These are phyloP conservation scores for Vaccinium myrtillus DNA, from an alignment of 148 eudicot genomes.

Conservation along the genomic window DNA sequence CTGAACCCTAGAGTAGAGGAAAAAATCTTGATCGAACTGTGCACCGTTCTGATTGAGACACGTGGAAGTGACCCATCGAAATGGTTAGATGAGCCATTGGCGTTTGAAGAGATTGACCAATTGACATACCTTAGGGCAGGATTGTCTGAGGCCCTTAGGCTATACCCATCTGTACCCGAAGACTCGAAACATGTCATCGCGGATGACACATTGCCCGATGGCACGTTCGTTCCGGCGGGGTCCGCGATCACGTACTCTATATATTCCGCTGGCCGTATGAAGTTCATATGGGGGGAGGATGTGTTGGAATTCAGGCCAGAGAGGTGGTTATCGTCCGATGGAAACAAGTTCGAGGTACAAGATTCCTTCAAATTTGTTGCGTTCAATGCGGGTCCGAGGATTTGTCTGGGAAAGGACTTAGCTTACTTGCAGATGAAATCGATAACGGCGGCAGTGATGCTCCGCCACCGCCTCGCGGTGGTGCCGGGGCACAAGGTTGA, in stretches of 20 bases:
- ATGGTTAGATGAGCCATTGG: constrained; percentile 71
- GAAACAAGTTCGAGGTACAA: constrained; percentile 34
- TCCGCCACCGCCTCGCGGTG: constrained; percentile 67
- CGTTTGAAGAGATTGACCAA: constrained; percentile 75
- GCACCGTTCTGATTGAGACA: constrained; percentile 60
- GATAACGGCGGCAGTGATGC: constrained; percentile 64
- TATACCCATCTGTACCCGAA: constrained; percentile 86
- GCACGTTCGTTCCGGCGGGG: constrained; percentile 79
- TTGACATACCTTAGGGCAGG: constrained; percentile 73
- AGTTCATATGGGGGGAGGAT: constrained; percentile 85
- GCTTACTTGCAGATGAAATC: constrained; percentile 94
- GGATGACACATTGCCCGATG: constrained; percentile 74
- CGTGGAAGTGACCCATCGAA: constrained; percentile 55
- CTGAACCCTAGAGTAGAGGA: constrained; percentile 56
- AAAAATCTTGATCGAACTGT: constrained; percentile 57
- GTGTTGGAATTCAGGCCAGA: constrained; percentile 73
- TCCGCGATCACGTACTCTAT: constrained; percentile 81
- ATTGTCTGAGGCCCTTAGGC: constrained; percentile 74
- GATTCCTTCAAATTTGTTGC: constrained; percentile 72
- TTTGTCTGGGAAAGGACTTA: constrained; percentile 78
- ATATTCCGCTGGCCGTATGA: constrained; percentile 75
- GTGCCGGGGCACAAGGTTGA: constrained; percentile 72
- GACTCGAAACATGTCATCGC: constrained; percentile 72
- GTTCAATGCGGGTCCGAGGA: constrained; percentile 88
- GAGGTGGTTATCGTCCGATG: constrained; percentile 71